Base-by-base conservation (phyloP, 2,329 filamentous ascomycete species). In the Cladosporium sp. region DNA sequence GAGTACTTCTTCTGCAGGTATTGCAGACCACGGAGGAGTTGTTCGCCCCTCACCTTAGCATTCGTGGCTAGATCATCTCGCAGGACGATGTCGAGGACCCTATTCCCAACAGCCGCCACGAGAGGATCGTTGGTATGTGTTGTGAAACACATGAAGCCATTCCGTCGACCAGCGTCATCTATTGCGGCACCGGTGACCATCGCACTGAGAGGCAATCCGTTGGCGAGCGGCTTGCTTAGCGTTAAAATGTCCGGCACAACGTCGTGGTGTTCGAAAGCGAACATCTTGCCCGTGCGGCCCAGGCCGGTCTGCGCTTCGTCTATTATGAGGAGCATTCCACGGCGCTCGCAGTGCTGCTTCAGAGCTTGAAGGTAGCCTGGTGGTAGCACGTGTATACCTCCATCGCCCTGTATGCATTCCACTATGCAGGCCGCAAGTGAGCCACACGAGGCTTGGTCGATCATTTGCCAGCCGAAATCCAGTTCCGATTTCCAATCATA, bases 401-500 rank as follows among this genome's bases (percentile, higher is more conserved):
- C 86, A n/a, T 83, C 84, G 0, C 81, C 83, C 0, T 86, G 78
- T 35, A 89, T 88, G 0, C 84, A 85, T 71, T 89, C 87, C 55
- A 89, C 74, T 63, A 90, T 85, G 33, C 86, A 83, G 0, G 88
- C 88, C 0, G 88, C 87, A 0, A 90, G 79, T 0, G 86, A 88
- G 0, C 87, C 88, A 64, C 82, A 84, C 0, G 82, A 86, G 64
- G 85, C 83, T 53, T 81, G 79, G 67, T 90, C 87, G 21, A 90
- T 79, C 75, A 89, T 78, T 21, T 78, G 78, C 81, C 86, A 90
- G 5, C 86, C 86, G 69, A 85, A 89, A 11, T 86, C 82, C n/a
- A 90, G 76, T 72, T 90, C 88, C 0, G 84, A 82, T 68, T 87
- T 80, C 88, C 88, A 90, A 72, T 90, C 87, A 67, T 90, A 86